A percentile compares a stretch with the other conserved stretches of the same genome.
Evolutionary conservation across 192 early-diverging fungal genomes (phyloP).

Genomic region (Allomyces macrogynus): DNA sequence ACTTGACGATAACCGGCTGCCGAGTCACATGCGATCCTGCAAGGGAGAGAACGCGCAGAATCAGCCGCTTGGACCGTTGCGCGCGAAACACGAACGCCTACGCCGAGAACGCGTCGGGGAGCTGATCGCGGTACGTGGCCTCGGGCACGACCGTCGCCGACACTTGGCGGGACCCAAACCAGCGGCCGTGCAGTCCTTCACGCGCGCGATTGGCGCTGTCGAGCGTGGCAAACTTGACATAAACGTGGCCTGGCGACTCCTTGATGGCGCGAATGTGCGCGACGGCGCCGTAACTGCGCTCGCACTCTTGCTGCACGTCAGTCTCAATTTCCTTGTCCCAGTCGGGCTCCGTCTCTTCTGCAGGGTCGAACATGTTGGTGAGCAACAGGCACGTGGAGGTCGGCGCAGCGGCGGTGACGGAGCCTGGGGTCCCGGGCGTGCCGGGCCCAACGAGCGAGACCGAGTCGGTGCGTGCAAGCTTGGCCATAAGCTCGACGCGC

Average conservation of each 20-base stretch:
- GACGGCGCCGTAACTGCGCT: not conserved
- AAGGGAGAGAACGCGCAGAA: too few relatives aligned
- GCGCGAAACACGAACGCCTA: too few relatives aligned
- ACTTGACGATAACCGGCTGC: too few relatives aligned
- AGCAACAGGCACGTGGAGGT: slow-evolving; percentile 40
- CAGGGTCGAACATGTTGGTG: slow-evolving; percentile 74
- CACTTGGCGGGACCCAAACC: not conserved
- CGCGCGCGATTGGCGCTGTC: not conserved
- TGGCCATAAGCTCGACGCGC: slow-evolving; percentile 60
- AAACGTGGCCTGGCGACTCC: not conserved
- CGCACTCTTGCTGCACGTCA: not conserved
- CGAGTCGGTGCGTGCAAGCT: slow-evolving; percentile 33
- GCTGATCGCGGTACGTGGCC: too few relatives aligned
- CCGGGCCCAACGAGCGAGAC: slow-evolving; percentile 8
- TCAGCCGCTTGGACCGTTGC: too few relatives aligned
- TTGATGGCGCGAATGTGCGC: not conserved
- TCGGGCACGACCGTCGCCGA: not conserved
- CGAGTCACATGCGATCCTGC: too few relatives aligned
- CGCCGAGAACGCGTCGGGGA: too few relatives aligned
- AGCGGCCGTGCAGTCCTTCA: not conserved
- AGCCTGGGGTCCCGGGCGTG: slow-evolving; percentile 2
- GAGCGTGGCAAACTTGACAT: not conserved
- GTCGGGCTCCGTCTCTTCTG: slow-evolving; percentile 14
- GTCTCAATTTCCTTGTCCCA: not conserved
- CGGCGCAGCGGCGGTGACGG: slow-evolving; percentile 16